phyloP scores from a whole-genome alignment of 2,329 filamentous ascomycete genomes.

The Furcasterigmium sp. region DNA sequence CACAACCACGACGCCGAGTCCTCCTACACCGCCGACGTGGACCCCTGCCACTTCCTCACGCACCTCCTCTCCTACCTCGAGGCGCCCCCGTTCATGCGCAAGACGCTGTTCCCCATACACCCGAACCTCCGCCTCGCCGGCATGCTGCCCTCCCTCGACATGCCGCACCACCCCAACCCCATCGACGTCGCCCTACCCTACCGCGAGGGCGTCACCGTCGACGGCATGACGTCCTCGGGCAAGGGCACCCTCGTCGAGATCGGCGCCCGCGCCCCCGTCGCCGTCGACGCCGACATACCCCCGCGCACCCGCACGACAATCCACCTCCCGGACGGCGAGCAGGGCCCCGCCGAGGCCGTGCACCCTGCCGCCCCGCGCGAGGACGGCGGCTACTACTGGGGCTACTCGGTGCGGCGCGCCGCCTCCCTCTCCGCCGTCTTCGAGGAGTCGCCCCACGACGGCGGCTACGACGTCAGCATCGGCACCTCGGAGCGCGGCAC shows the following conservation, averaged over 20 bases:
- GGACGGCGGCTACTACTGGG: constrained; percentile 82
- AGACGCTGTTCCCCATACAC: constrained; percentile 70
- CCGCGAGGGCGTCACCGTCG: constrained; percentile 68
- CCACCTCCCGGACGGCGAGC: constrained; percentile 49
- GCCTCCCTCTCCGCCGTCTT: constrained; percentile 66
- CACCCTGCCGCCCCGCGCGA: constrained; percentile 65
- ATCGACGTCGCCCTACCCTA: constrained; percentile 73
- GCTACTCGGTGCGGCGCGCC: constrained; percentile 66
- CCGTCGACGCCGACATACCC: constrained; percentile 57
- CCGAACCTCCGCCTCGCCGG: constrained; percentile 72
- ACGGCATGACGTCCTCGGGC: constrained; percentile 34
- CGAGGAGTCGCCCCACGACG: constrained; percentile 68
- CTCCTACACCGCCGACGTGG: constrained; percentile 58
- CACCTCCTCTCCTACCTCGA: constrained; percentile 80
- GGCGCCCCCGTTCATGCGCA: constrained; percentile 76
- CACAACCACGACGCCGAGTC: background rate
- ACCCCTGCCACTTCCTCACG: constrained; percentile 74
- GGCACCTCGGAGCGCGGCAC: constrained; percentile 76
- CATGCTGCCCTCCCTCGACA: constrained; percentile 70
- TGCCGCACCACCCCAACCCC: constrained; percentile 75
- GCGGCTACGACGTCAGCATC: constrained; percentile 77
- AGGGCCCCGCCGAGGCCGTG: constrained; percentile 53
- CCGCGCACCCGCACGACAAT: constrained; percentile 70
- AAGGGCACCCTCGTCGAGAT: constrained; percentile 52
- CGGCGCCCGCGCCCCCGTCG: constrained; percentile 48